These are phyloP conservation scores for Tricholoma furcatifolium DNA, from an alignment of 768 basidiomycete genomes.

Conservation along the genomic window DNA sequence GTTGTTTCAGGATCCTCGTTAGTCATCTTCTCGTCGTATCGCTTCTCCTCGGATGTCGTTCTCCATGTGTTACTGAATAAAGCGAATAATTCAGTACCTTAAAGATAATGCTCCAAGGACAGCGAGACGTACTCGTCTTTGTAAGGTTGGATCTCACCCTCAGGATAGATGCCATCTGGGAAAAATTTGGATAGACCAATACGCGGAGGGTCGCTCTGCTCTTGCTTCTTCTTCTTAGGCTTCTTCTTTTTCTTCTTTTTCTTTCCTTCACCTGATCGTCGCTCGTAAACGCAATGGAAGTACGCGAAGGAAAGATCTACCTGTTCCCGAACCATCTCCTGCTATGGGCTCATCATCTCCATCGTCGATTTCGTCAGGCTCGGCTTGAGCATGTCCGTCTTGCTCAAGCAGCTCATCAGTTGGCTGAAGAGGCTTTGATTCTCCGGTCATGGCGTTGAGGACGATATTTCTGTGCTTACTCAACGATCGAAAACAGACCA, in stretches of 20 bases:
- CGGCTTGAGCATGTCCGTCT: constrained; percentile 5
- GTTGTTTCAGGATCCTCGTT: constrained; percentile 82
- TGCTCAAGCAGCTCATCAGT: constrained; percentile 1
- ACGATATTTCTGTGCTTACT: background rate
- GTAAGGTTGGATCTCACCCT: constrained; percentile 90
- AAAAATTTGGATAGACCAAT: constrained; percentile 88
- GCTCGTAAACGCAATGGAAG: constrained; percentile 1
- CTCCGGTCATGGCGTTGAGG: constrained; percentile 9
- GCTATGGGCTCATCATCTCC: constrained; percentile 19
- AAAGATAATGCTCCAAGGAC: background rate
- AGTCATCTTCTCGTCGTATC: constrained; percentile 73
- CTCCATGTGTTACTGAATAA: constrained; percentile 79
- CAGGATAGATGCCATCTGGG: constrained; percentile 82
- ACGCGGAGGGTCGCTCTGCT: constrained; percentile 91
- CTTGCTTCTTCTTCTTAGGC: constrained; percentile 76
- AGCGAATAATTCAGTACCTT: background rate
- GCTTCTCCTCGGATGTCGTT: constrained; percentile 87
- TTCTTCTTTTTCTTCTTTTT: constrained; percentile 97
- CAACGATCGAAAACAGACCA: background rate
- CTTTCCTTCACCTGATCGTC: constrained; percentile 49
- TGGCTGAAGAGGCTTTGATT: constrained; percentile 9
- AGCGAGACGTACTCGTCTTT: constrained; percentile 81
- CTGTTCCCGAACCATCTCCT: constrained; percentile 16
- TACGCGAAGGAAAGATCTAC: constrained; percentile 6
- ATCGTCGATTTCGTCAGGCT: constrained; percentile 21